Evolutionary conservation across 768 basidiomycete genomes (phyloP), one percentile per base, ranked within the genome.

Genomic region (Goffeauzyma gilvescens): DNA sequence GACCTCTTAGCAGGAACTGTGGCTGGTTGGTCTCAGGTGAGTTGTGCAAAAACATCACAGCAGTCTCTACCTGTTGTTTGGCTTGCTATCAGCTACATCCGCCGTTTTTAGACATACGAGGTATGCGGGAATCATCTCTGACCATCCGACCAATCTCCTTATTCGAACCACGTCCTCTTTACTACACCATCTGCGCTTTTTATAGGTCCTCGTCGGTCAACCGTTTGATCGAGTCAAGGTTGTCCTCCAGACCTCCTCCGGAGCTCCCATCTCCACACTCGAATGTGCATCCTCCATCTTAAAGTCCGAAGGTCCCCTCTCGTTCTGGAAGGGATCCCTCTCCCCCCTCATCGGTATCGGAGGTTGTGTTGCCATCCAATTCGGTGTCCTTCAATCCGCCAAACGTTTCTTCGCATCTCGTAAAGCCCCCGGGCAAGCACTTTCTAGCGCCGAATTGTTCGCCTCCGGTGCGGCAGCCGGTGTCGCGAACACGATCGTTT

Each of bases 291-390:
- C 76, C n/a, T 81, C 79, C 38, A 82, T 95, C 50, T 55, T 95
- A 43, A 85, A 75, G 63, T 79, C 84, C 48, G 87, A 93, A 58
- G 87, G 87, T 2, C 84, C 87, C 6, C 64, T 85, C 40, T 86
- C 85, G 2, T 95, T 93, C 67, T 95, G 90, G 71, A 93, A 93
- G 85, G 87, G 87, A 43, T 89, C 87, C 1, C 65, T 90, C 35
- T 80, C 85, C 1, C 87, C 87, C 9, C 68, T 95, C 9, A 68
- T 90, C 15, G 87, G 87, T 32, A 89, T 95, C 49, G 87, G 87
- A 49, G 72, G 82, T 30, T 95, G 87, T 56, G 87, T 95, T 4
- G 89, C 86, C 9, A 95, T 95, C 58, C 87, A 95, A 61, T 95
- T 95, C 58, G 87, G 77, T 44, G 84, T 76, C 22, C 70, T 95